Evolutionary conservation across 441 rosid species (phyloP).

Genomic region (Populus tomentosa): DNA sequence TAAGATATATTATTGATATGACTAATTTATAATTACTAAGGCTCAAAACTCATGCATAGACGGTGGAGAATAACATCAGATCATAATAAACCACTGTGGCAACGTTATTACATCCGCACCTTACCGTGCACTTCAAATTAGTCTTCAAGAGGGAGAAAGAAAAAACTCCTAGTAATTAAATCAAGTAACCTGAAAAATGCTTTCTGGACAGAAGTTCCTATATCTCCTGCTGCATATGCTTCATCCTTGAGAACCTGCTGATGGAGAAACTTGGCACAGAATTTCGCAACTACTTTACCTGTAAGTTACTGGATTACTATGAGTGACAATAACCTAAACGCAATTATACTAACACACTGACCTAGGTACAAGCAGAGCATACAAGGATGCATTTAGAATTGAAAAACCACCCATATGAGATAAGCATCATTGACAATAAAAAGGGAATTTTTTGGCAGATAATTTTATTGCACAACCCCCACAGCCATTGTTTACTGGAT

Average conservation of each 20-base stretch:
- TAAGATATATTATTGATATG: not conserved
- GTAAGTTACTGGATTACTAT: slow-evolving; percentile 20
- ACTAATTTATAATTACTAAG: not conserved
- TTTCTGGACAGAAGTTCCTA: slow-evolving; percentile 59
- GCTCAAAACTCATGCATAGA: not conserved
- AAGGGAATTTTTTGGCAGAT: not conserved
- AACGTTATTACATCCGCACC: not conserved
- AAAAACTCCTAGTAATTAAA: not conserved
- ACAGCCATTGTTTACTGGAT: not conserved
- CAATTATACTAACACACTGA: not conserved
- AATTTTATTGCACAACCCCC: not conserved
- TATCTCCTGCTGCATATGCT: slow-evolving; percentile 70
- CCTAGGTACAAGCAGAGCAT: not conserved
- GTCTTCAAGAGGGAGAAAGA: not conserved
- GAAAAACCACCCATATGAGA: not conserved
- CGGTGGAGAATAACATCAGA: not conserved
- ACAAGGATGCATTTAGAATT: not conserved
- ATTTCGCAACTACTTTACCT: slow-evolving; percentile 93
- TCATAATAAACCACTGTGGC: not conserved
- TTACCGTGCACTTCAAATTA: not conserved
- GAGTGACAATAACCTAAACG: not conserved
- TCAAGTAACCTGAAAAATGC: slow-evolving; percentile 68
- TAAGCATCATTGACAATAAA: not conserved
- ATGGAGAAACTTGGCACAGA: slow-evolving; percentile 88
- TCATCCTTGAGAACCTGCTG: slow-evolving; percentile 71